Evolutionary conservation across 257 asterid genomes (phyloP).

Genomic region (Knoxia roxburghii): DNA sequence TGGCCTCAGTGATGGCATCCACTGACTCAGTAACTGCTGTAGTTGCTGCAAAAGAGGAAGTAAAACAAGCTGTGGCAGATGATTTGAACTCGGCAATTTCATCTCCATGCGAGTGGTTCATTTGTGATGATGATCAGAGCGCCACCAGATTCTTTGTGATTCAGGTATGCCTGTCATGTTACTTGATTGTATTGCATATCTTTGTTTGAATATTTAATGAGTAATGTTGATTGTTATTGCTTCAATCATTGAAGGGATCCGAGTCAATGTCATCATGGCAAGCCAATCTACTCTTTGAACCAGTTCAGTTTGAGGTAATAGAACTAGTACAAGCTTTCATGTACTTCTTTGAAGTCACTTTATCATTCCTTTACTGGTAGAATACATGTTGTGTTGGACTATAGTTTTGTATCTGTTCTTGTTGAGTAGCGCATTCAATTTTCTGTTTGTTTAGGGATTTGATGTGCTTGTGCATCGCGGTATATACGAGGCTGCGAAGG

Average conservation of each 20-base stretch:
- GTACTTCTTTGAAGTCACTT: not conserved
- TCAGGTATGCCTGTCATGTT: slow-evolving; percentile 43
- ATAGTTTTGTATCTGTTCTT: not conserved
- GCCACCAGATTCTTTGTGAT: slow-evolving; percentile 79
- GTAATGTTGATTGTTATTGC: slow-evolving; percentile 5
- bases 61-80: slow-evolving; percentile 96
- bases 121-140: slow-evolving; percentile 76
- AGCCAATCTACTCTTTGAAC: slow-evolving; percentile 93
- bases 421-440: slow-evolving; percentile 12
- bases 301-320: slow-evolving; percentile 84
- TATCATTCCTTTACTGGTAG: not conserved
- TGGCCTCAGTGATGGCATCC: slow-evolving; percentile 75
- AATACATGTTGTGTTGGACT: not conserved
- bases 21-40: slow-evolving; percentile 88
- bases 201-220: not conserved
- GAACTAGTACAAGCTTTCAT: not conserved
- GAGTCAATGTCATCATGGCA: slow-evolving; percentile 96
- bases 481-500: slow-evolving; percentile 98
- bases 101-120: slow-evolving; percentile 94
- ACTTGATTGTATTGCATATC: not conserved
- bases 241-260: slow-evolving; percentile 54
- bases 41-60: slow-evolving; percentile 97
- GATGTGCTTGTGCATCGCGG: slow-evolving; percentile 92
- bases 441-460: slow-evolving; percentile 66
- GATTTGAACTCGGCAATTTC: slow-evolving; percentile 66